Base-by-base conservation (phyloP, 768 basidiomycete species). In the Panaeolus cyanescens region DNA sequence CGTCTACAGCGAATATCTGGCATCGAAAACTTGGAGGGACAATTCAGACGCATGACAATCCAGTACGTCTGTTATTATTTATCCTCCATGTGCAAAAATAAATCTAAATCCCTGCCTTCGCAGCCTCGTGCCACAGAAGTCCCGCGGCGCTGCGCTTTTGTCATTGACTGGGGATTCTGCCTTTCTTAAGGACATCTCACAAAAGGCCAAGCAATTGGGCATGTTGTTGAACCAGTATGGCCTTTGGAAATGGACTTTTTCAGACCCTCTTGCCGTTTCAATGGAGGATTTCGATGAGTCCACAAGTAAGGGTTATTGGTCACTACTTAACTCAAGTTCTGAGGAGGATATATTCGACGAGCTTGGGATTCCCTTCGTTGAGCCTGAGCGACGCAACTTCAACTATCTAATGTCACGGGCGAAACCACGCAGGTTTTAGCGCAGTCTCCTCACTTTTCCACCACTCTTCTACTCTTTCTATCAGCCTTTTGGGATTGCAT, bases 181-280 rank as follows among this genome's bases (percentile, higher is more conserved):
- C 25, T 87, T 88, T 67, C 71, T 74, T 39, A 71, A 74, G 54
- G 72, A 80, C 39, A 61, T 84, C 1, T 76, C 77, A 32, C 68
- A 64, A 20, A 73, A 75, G 36, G 90, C 89, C 0, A 56, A 66
- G 5, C 74, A 72, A 42, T 65, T 77, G 2, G 83, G 82, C 15
- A 65, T 88, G 66, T 74, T 80, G 32, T 75, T 91, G 30, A 83
- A 88, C 64, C 85, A 87, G 64, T 83, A 77, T 63, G 90, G 89
- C 12, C 73, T 91, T 3, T 91, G 90, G 90, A 76, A 72, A 55
- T 88, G 86, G 85, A 71, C 32, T 12, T 30, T 9, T 63, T 58
- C 53, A 60, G 62, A 25, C 59, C 58, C 20, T 31, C 19, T 7
- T 19, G 10, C 42, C 32, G 15, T n/a, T 10, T 34, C 19, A 20